Evolutionary conservation across 2,329 filamentous ascomycete genomes (phyloP).

Genomic region (Lachnellula willkommii): DNA sequence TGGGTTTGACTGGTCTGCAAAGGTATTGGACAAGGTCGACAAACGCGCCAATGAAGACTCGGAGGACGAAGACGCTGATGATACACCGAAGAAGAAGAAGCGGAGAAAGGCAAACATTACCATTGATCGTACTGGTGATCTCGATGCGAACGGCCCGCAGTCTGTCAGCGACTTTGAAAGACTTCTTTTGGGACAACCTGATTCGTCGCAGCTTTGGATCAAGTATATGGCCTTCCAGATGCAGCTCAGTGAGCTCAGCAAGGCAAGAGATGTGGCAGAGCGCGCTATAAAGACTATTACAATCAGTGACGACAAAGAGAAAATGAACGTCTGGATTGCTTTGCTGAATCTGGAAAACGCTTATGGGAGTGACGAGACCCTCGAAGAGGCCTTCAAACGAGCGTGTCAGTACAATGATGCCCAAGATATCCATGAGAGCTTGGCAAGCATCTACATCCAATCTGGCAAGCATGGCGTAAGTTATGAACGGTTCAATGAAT

Average conservation of each 20-base stretch:
- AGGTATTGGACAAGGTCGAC: conserved; percentile 52
- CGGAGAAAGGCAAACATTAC: conserved; percentile 71
- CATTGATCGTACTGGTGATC: conserved; percentile 84
- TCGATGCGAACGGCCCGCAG: conserved; percentile 83
- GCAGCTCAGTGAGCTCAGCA: conserved; percentile 80
- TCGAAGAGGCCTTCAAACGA: conserved; percentile 83
- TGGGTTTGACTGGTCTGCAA: conserved; percentile 84
- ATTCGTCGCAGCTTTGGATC: conserved; percentile 92
- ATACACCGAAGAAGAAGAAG: conserved; percentile 62
- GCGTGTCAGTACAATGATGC: conserved; percentile 92
- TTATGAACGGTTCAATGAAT: conserved; percentile 2
- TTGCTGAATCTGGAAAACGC: conserved; percentile 90
- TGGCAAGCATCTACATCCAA: conserved; percentile 93
- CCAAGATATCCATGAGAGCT: conserved; percentile 80
- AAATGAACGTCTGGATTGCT: conserved; percentile 92
- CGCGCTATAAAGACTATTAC: conserved; percentile 87
- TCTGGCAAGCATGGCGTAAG: conserved; percentile 78
- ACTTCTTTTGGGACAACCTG: conserved; percentile 82
- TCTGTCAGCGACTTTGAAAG: conserved; percentile 90
- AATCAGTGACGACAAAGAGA: conserved; percentile 84
- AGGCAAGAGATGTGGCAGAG: conserved; percentile 83
- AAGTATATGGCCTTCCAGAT: conserved; percentile 99
- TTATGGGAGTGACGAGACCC: conserved; percentile 75
- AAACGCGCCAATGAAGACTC: conserved; percentile 40
- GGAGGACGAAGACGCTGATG: conserved; percentile 36